Evolutionary conservation across 352 stramenopile genomes (phyloP).

Genomic region (Aphanomyces cochlioides): DNA sequence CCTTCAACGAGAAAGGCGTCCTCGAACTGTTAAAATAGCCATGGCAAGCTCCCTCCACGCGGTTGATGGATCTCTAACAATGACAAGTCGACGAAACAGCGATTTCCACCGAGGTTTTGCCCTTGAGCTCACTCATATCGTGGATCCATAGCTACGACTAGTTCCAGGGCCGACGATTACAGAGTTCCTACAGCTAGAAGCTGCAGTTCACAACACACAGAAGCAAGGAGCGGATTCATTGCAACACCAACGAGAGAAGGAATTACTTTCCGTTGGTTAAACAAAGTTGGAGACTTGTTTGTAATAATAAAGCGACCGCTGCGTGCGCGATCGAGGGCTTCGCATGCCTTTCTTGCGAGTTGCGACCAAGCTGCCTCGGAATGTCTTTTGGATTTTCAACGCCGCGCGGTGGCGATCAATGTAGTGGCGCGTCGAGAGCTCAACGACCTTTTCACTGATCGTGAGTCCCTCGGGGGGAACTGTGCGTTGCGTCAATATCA

Average conservation of each 20-base stretch:
- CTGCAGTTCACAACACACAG: too few species aligned
- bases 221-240: too few species aligned
- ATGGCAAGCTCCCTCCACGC: too few species aligned
- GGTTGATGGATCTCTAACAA: too few species aligned
- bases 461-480: slow-evolving; percentile 66
- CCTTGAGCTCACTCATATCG: too few species aligned
- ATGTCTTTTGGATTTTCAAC: slow-evolving; percentile 59
- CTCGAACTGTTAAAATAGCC: too few species aligned
- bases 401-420: slow-evolving; percentile 57
- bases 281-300: background rate
- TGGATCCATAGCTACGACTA: too few species aligned
- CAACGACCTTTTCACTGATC: slow-evolving; percentile 79
- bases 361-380: slow-evolving; percentile 34
- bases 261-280: background rate
- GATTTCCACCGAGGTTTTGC: too few species aligned
- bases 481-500: slow-evolving; percentile 64
- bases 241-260: background rate
- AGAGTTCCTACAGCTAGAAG: too few species aligned
- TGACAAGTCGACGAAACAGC: too few species aligned
- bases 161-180: too few species aligned
- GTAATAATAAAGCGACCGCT: slow-evolving; percentile 25
- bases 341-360: slow-evolving; percentile 21
- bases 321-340: background rate
- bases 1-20: too few species aligned
- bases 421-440: slow-evolving; percentile 67